Conservation (phyloP, 2,329 filamentous ascomycete genomes). For the Didymella lethalis region DNA sequence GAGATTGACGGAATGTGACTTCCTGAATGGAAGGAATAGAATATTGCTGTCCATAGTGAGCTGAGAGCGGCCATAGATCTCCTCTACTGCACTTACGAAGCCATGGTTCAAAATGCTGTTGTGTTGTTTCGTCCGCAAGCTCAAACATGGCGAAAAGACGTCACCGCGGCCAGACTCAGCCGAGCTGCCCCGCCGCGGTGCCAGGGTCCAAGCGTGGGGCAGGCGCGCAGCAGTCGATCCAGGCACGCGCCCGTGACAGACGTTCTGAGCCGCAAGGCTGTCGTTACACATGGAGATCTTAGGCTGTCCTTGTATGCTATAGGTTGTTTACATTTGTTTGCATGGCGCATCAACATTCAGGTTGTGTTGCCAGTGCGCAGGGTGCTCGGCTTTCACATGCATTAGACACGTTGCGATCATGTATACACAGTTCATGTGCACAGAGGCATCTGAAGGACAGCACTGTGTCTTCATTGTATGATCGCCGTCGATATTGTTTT, state of each 20-base stretch:
- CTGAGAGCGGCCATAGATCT: too few species aligned
- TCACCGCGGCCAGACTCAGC: conserved; percentile 30
- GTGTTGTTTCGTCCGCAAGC: conserved; percentile 27
- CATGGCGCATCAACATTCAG: neutral
- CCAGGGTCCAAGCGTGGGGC: conserved; percentile 17
- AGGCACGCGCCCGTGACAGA: conserved; percentile 6
- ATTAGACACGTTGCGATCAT: conserved; percentile 5
- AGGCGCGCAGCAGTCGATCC: conserved; percentile 8
- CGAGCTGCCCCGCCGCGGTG: conserved; percentile 14
- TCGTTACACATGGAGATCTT: neutral
- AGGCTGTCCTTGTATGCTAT: neutral
- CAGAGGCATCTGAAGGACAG: neutral
- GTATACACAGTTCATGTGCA: neutral
- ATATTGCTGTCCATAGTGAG: conserved; percentile 60
- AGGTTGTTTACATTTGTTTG: neutral
- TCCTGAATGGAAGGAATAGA: conserved; percentile 86
- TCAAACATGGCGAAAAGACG: conserved; percentile 30
- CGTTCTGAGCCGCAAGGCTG: neutral
- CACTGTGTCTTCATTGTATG: conserved; percentile 13
- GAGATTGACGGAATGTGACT: conserved; percentile 79
- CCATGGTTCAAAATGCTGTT: conserved; percentile 29
- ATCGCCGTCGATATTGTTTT: conserved; percentile 7
- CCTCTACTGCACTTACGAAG: conserved; percentile 33
- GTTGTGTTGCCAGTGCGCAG: too few species aligned
- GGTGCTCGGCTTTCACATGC: neutral